Evolutionary conservation across 352 stramenopile species (phyloP).

Genomic region (Phytopythium kandeliae): DNA sequence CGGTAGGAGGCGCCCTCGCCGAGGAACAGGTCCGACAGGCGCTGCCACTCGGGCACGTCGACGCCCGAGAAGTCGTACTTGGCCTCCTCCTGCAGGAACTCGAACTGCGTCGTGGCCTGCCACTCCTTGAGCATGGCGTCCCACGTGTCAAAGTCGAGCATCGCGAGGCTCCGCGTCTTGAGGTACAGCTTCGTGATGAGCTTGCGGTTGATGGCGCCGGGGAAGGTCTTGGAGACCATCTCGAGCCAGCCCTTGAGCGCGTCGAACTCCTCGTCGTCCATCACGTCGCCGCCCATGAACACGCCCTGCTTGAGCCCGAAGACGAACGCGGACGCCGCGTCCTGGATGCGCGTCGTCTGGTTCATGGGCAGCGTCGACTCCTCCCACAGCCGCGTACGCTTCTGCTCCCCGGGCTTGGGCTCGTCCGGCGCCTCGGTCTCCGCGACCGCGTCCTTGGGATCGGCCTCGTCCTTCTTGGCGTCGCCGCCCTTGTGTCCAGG

Average conservation of each 20-base stretch:
- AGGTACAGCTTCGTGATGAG: conserved; percentile 47
- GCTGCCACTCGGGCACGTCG: conserved; percentile 59
- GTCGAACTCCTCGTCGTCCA: conserved; percentile 73
- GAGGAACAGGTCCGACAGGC: conserved; percentile 52
- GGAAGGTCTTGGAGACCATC: conserved; percentile 68
- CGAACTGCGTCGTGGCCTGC: conserved; percentile 40
- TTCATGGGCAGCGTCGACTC: conserved; percentile 73
- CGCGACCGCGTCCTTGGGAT: conserved; percentile 1
- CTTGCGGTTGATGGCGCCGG: conserved; percentile 65
- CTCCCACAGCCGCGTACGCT: conserved; percentile 55
- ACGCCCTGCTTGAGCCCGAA: conserved; percentile 74
- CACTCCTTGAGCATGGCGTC: conserved; percentile 54
- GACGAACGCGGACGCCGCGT: conserved; percentile 72
- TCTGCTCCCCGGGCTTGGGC: conserved; percentile 26
- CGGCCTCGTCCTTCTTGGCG: conserved; percentile 5
- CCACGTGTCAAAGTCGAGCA: conserved; percentile 73
- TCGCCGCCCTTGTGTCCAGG: conserved; percentile 17
- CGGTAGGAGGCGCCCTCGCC: conserved; percentile 60
- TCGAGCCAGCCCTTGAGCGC: conserved; percentile 75
- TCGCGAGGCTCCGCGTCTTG: conserved; percentile 35
- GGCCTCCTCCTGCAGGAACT: conserved; percentile 52
- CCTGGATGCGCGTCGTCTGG: conserved; percentile 66
- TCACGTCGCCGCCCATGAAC: conserved; percentile 70
- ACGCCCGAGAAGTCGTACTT: conserved; percentile 44
- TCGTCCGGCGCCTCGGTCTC: conserved; percentile 7